Evolutionary conservation across 495 filamentous ascomycete genomes (phyloP), one percentile per base, ranked within the genome.

Genomic region (Chaetomidium leptoderma): DNA sequence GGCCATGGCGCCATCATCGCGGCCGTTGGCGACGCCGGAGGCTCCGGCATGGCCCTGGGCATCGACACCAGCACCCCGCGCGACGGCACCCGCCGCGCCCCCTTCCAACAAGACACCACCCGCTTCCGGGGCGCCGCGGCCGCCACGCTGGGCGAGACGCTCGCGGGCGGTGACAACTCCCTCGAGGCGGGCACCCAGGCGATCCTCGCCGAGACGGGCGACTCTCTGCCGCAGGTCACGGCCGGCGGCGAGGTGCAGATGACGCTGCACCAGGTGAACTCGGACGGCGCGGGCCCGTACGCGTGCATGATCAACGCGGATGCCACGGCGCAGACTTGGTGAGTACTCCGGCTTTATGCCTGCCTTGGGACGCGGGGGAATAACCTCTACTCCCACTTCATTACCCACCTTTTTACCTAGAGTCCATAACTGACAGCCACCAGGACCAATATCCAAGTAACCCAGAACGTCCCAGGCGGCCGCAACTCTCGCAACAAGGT

Each of bases 81-180:
- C 17, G 76, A 79, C 53, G 79, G 79, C 32, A 80, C 78, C n/a
- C 58, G 69, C 4, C 75, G 79, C 29, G 62, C 60, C 9, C 79
- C 79, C 7, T 81, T 81, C 70, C 79, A 82, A 60, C 78, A 78
- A 39, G 79, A 82, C 57, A 69, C 63, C 48, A 81, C 79, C 40
- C 75, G 80, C 16, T 82, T 82, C 73, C 60, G 67, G 35, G 74
- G 73, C 23, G 60, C 63, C 42, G 58, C 69, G 6, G 74, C 71
- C n/a, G 66, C 70, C n/a, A 75, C 76, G 14, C 46, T 78, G 51
- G 71, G 74, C 51, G 72, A 77, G 64, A 76, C 72, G 2, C 57
- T 75, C 19, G 68, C 58, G 7, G 71, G 53, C 29, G 78, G 78
- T 39, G 64, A 67, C 63, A 81, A 81, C 64, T 51, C 76, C 40